Evolutionary conservation across 2,329 filamentous ascomycete genomes (phyloP).

Genomic region (Xylaria sp.): DNA sequence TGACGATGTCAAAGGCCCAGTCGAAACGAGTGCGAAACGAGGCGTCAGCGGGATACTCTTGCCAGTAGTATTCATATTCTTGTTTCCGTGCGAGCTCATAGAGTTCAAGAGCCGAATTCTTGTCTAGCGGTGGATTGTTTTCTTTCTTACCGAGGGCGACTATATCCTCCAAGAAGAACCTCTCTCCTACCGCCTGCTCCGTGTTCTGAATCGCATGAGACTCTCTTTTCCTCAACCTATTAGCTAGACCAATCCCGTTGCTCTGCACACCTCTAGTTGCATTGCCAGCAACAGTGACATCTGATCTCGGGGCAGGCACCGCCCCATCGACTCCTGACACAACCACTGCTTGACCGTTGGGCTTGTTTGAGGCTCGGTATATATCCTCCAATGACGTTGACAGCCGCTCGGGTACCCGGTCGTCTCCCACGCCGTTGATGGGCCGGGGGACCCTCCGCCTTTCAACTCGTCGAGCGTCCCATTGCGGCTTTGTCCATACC

Average conservation of each 20-base stretch:
- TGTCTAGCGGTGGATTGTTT: constrained; percentile 4
- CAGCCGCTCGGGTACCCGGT: not conserved
- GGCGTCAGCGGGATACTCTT: constrained; percentile 59
- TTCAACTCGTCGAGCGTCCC: constrained; percentile 58
- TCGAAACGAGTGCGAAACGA: constrained; percentile 55
- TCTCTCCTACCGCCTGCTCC: not conserved
- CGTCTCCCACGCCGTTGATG: not conserved
- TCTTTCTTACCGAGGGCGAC: constrained; percentile 10
- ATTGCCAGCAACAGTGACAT: not conserved
- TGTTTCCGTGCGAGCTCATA: constrained; percentile 32
- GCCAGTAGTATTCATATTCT: constrained; percentile 62
- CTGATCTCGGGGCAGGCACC: not conserved
- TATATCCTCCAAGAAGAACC: not conserved
- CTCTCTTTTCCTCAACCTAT: constrained; percentile 15
- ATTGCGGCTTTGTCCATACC: constrained; percentile 61
- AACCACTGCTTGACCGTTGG: not conserved
- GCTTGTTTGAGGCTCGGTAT: not conserved
- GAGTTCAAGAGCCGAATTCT: constrained; percentile 10
- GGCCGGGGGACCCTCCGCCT: constrained; percentile 36
- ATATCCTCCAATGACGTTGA: not conserved
- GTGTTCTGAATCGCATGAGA: not conserved
- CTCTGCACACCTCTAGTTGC: not conserved
- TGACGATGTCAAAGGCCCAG: constrained; percentile 63
- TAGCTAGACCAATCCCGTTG: constrained; percentile 13
- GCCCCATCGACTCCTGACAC: not conserved